Conservation (phyloP, 148 eudicot genomes). For the Cornus controversa region DNA sequence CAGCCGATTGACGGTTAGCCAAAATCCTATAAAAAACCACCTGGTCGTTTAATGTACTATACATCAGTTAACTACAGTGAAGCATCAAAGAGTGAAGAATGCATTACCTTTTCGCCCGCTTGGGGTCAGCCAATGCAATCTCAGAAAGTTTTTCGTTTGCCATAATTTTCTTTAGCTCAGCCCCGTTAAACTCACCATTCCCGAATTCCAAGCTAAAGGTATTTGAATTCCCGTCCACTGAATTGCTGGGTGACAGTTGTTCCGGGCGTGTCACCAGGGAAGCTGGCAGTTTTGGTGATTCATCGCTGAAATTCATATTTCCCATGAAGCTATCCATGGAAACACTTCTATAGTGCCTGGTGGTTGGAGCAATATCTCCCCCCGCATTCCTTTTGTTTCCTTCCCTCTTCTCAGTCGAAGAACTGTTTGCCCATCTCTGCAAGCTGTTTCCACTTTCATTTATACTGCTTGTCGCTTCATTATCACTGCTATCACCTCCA, state of each 20-base stretch:
- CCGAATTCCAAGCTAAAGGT: conserved; percentile 81
- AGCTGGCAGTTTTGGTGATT: conserved; percentile 66
- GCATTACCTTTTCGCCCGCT: conserved; percentile 85
- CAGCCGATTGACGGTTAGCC: conserved; percentile 97
- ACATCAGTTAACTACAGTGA: background rate
- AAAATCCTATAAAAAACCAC: conserved; percentile 52
- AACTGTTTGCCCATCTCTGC: conserved; percentile 20
- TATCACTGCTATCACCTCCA: conserved; percentile 89
- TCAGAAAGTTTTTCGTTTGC: conserved; percentile 93
- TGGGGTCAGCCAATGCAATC: conserved; percentile 83
- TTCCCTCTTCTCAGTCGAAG: conserved; percentile 36
- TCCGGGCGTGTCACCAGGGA: conserved; percentile 65
- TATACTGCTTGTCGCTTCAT: conserved; percentile 79
- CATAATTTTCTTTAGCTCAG: conserved; percentile 91
- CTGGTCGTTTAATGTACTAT: background rate
- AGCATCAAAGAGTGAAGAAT: background rate
- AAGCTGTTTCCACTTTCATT: conserved; percentile 61
- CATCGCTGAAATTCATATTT: conserved; percentile 63
- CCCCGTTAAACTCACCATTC: conserved; percentile 85
- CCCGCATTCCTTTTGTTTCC: conserved; percentile 62
- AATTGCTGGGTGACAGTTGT: conserved; percentile 69
- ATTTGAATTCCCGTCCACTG: conserved; percentile 45
- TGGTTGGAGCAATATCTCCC: conserved; percentile 63
- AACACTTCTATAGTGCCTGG: conserved; percentile 76
- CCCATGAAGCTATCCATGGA: conserved; percentile 98